These are phyloP conservation scores for Saccharomyces jurei DNA, from an alignment of 805 yeast genomes.

Conservation along the genomic window DNA sequence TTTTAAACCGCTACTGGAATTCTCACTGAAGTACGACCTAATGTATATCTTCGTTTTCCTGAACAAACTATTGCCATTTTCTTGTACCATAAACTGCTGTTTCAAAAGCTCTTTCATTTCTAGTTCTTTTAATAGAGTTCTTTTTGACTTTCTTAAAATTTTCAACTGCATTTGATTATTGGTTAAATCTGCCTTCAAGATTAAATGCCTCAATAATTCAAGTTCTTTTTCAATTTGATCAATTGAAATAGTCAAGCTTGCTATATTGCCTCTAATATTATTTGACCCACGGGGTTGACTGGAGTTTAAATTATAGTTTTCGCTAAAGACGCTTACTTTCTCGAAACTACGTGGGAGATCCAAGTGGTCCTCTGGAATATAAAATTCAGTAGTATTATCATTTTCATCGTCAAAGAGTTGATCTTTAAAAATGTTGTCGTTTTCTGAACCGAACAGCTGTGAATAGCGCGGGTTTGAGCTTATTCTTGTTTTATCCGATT, in stretches of 20 bases:
- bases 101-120: conserved; percentile 61
- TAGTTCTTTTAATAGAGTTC: conserved; percentile 64
- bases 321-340: not conserved
- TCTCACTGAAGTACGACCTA: conserved; percentile 40
- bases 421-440: conserved; percentile 9
- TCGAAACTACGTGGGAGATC: not conserved
- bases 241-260: conserved; percentile 48
- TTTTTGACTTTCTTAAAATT: conserved; percentile 57
- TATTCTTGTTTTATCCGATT: conserved; percentile 10
- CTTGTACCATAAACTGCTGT: conserved; percentile 78
- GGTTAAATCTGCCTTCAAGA: conserved; percentile 77
- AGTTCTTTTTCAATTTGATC: conserved; percentile 53
- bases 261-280: conserved; percentile 56
- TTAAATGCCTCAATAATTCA: conserved; percentile 54
- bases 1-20: conserved; percentile 42
- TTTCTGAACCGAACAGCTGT: conserved; percentile 11
- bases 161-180: conserved; percentile 64
- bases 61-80: conserved; percentile 67
- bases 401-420: conserved; percentile 8
- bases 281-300: not conserved
- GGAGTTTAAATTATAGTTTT: not conserved
- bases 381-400: not conserved
- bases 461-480: not conserved
- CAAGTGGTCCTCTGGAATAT: conserved; percentile 1
- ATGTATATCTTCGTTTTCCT: conserved; percentile 53